These are phyloP conservation scores for Tephrocybe sp. DNA, from an alignment of 768 basidiomycete species.

Conservation along the genomic window DNA sequence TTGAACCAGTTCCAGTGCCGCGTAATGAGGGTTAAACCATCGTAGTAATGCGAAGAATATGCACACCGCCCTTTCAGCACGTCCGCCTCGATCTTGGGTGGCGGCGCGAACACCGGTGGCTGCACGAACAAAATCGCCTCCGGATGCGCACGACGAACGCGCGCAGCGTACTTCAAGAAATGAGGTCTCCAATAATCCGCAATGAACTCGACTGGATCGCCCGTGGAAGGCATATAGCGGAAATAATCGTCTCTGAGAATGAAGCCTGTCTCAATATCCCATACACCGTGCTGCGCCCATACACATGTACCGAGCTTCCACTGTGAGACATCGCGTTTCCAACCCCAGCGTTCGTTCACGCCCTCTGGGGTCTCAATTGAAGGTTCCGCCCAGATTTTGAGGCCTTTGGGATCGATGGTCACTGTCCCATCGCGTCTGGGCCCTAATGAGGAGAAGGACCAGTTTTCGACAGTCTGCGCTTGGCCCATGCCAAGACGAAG, in stretches of 20 bases:
- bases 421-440: slow-evolving; percentile 71
- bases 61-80: slow-evolving; percentile 59
- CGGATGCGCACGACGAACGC: slow-evolving; percentile 69
- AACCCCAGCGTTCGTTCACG: slow-evolving; percentile 72
- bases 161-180: slow-evolving; percentile 49
- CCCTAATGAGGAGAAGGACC: slow-evolving; percentile 77
- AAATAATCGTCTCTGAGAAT: slow-evolving; percentile 80
- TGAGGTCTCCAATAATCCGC: slow-evolving; percentile 80
- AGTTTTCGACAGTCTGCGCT: slow-evolving; percentile 77
- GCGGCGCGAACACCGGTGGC: slow-evolving; percentile 84
- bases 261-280: slow-evolving; percentile 72
- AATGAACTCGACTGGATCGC: slow-evolving; percentile 61
- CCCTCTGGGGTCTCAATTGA: slow-evolving; percentile 38
- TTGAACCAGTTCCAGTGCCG: slow-evolving; percentile 95
- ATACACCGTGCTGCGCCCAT: slow-evolving; percentile 89
- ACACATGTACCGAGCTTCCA: slow-evolving; percentile 80
- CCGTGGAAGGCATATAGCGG: slow-evolving; percentile 38
- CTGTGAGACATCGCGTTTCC: slow-evolving; percentile 59
- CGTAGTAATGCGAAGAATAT: slow-evolving; percentile 89
- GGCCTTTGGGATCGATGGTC: slow-evolving; percentile 81
- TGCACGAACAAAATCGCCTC: slow-evolving; percentile 88
- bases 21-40: slow-evolving; percentile 90
- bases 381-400: slow-evolving; percentile 73
- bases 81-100: slow-evolving; percentile 58
- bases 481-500: slow-evolving; percentile 88